These are phyloP conservation scores for Cetraspora pellucida DNA, from an alignment of 192 early-diverging fungal species.

Conservation along the genomic window DNA sequence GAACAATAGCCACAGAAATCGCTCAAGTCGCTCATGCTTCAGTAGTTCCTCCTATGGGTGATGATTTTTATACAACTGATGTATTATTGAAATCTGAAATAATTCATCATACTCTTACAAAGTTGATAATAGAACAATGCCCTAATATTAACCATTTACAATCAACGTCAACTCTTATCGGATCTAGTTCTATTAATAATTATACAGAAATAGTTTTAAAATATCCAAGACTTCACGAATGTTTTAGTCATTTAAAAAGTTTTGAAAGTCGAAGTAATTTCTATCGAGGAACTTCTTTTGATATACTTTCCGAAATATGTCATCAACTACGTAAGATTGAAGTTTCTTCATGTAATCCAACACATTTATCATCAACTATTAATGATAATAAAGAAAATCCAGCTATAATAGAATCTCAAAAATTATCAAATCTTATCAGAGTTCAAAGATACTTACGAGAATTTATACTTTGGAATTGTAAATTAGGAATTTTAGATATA, in stretches of 20 bases:
- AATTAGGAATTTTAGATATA: neutral
- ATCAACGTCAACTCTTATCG: neutral
- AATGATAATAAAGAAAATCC: neutral
- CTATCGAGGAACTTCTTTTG: neutral
- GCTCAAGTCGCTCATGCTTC: neutral
- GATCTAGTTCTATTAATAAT: neutral
- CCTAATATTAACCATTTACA: neutral
- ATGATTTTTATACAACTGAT: neutral
- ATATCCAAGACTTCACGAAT: neutral
- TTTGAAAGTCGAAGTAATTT: constrained; percentile 4
- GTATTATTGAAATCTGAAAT: neutral
- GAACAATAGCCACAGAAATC: neutral
- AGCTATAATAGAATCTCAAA: neutral
- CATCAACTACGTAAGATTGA: neutral
- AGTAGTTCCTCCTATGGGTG: neutral
- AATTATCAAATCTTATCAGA: neutral
- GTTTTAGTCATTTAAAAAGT: neutral
- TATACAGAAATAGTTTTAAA: neutral
- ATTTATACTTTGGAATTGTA: constrained; percentile 2
- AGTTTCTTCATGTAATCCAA: neutral
- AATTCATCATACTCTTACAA: neutral
- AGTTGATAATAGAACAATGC: neutral
- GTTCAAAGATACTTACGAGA: neutral
- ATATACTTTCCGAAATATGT: neutral
- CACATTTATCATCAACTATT: neutral